These are phyloP conservation scores for Exophiala calicioides DNA, from an alignment of 2,329 filamentous ascomycete genomes.

Conservation along the genomic window DNA sequence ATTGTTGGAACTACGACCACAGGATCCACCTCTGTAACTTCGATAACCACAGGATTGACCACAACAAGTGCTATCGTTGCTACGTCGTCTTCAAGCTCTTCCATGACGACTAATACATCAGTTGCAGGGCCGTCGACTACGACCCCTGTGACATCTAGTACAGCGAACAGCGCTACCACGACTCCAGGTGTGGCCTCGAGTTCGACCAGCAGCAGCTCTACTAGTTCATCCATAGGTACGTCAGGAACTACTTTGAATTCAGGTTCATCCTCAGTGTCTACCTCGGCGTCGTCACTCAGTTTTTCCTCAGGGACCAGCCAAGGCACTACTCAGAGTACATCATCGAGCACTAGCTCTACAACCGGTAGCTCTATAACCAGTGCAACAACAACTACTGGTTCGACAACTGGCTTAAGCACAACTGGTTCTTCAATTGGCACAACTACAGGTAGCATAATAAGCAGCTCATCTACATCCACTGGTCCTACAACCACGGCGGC, in stretches of 20 bases:
- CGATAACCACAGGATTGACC: constrained; percentile 5
- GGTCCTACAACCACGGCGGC: neutral
- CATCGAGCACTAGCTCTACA: neutral
- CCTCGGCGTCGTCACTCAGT: constrained; percentile 1
- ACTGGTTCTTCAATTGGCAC: too few relatives aligned
- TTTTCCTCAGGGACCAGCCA: neutral
- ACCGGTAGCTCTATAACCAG: neutral
- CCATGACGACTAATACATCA: neutral
- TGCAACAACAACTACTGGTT: constrained; percentile 1
- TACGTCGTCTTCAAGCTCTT: too few relatives aligned
- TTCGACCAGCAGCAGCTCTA: neutral
- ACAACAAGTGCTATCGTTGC: too few relatives aligned
- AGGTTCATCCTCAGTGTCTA: constrained; percentile 3
- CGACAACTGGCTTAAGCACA: constrained; percentile 1
- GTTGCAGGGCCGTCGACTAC: neutral
- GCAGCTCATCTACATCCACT: neutral
- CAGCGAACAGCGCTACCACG: too few relatives aligned
- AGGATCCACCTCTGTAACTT: neutral
- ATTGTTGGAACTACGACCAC: constrained; percentile 1
- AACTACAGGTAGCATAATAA: neutral
- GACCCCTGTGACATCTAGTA: too few relatives aligned
- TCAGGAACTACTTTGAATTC: neutral
- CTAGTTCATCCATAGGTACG: constrained; percentile 7
- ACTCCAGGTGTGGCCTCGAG: neutral
- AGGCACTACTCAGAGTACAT: neutral